These are phyloP conservation scores for Malus asiatica DNA, from an alignment of 306 rosid species.

Conservation along the genomic window DNA sequence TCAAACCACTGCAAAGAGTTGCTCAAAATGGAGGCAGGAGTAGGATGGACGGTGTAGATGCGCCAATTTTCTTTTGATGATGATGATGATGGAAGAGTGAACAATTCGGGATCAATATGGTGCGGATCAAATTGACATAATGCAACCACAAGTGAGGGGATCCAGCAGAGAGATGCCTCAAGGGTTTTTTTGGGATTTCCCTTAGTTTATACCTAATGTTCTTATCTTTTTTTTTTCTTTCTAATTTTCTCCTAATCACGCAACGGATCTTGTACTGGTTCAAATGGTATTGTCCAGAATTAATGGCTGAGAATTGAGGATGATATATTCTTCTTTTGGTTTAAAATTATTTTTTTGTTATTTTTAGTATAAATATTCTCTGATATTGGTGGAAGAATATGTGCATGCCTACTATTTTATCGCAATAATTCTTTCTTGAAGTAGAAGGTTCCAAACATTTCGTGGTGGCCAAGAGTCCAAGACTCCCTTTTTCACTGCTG, in stretches of 20 bases:
- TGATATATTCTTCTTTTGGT: background rate
- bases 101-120: background rate
- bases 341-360: too few species aligned
- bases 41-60: background rate
- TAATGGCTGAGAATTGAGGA: background rate
- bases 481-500: background rate
- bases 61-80: slow-evolving; percentile 4
- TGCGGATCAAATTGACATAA: slow-evolving; percentile 2
- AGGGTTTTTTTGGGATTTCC: background rate
- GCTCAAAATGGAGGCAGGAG: background rate
- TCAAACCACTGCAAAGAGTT: background rate
- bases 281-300: background rate
- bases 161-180: background rate
- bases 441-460: background rate
- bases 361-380: background rate
- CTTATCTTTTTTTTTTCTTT: background rate
- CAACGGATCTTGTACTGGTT: background rate
- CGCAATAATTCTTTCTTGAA: background rate
- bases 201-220: background rate
- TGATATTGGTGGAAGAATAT: background rate
- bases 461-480: background rate
- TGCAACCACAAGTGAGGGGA: slow-evolving; percentile 1
- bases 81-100: background rate
- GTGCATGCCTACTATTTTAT: background rate
- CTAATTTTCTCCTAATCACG: background rate